phyloP scores from a whole-genome alignment of 176 grass and related monocot genomes.

The Cenchrus purpureus region DNA sequence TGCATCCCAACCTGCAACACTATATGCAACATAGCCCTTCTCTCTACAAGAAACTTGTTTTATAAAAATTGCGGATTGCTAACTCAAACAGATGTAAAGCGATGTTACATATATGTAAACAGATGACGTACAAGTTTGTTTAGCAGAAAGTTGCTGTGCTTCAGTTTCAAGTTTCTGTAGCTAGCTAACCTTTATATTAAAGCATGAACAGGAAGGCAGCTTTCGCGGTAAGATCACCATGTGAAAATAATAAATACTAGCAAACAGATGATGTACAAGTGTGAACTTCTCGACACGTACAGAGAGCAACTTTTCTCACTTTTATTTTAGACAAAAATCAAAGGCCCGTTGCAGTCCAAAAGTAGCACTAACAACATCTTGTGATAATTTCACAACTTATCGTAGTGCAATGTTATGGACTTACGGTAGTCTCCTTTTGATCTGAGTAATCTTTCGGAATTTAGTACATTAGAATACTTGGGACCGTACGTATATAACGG shows the following conservation, averaged over 20 bases:
- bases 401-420: background rate
- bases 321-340: background rate
- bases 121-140: background rate
- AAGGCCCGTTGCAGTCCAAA: too few relatives aligned
- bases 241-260: constrained; percentile 16
- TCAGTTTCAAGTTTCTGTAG: constrained; percentile 34
- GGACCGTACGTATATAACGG: background rate
- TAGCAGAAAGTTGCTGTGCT: constrained; percentile 4
- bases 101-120: background rate
- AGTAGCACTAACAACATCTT: background rate
- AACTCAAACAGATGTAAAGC: background rate
- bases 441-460: background rate
- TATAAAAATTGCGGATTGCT: background rate
- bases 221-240: constrained; percentile 1
- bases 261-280: background rate
- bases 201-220: background rate
- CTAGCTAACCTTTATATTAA: background rate
- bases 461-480: background rate
- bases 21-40: background rate
- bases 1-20: background rate
- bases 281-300: background rate
- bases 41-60: background rate
- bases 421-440: background rate
- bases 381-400: background rate
- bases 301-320: background rate